These are phyloP conservation scores for Scutellospora calospora DNA, from an alignment of 371 early-diverging fungal species.

Conservation along the genomic window DNA sequence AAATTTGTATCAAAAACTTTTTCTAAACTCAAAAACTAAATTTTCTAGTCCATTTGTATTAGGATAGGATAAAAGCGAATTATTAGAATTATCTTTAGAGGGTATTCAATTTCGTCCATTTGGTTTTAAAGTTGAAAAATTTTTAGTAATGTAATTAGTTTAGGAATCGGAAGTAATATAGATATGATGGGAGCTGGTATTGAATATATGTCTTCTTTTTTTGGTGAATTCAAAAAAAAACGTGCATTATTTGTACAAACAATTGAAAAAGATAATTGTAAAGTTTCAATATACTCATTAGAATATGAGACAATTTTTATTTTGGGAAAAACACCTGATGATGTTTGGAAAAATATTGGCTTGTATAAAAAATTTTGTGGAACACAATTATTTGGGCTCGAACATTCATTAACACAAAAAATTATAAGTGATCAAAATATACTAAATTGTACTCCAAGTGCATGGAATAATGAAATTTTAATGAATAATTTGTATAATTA, in stretches of 20 bases:
- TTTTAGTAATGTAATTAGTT: background rate
- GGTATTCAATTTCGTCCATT: background rate
- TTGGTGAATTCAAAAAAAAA: background rate
- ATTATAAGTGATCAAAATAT: background rate
- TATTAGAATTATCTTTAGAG: background rate
- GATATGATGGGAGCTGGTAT: background rate
- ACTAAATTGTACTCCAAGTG: background rate
- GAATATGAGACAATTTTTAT: background rate
- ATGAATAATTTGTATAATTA: slow-evolving; percentile 14
- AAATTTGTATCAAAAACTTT: too few species aligned
- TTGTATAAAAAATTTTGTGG: background rate
- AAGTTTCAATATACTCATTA: background rate
- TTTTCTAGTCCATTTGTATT: background rate
- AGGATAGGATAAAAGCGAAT: slow-evolving; percentile 1
- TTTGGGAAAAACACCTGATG: background rate
- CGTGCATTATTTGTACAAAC: background rate
- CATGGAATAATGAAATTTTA: background rate
- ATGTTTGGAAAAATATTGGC: background rate
- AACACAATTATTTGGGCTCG: background rate
- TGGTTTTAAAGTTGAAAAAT: background rate
- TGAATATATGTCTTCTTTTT: slow-evolving; percentile 2
- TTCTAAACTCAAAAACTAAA: too few species aligned
- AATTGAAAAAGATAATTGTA: background rate
- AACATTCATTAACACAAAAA: slow-evolving; percentile 5
- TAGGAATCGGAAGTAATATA: background rate